These are phyloP conservation scores for Fusarium sp. DNA, from an alignment of 2,329 filamentous ascomycete genomes.

Conservation along the genomic window DNA sequence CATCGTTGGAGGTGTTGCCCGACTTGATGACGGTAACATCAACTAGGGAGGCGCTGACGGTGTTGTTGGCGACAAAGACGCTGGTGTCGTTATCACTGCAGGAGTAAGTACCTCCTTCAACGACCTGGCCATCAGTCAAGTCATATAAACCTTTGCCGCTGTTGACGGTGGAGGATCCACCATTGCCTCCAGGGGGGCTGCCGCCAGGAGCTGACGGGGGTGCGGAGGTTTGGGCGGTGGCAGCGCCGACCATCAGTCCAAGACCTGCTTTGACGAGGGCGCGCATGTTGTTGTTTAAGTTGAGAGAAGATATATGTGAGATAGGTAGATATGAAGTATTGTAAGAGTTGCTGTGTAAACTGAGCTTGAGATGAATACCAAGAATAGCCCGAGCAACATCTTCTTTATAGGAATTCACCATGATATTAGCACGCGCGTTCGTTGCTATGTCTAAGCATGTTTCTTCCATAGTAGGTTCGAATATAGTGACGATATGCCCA, in stretches of 20 bases:
- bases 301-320: background rate
- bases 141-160: constrained; percentile 23
- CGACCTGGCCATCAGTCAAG: constrained; percentile 5
- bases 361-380: background rate
- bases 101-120: constrained; percentile 16
- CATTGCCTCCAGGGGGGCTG: background rate
- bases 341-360: background rate
- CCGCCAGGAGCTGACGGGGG: background rate
- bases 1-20: constrained; percentile 17
- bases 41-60: constrained; percentile 12
- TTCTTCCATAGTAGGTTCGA: background rate
- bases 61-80: constrained; percentile 25
- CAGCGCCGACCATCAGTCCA: constrained; percentile 7
- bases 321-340: background rate
- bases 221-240: background rate
- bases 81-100: constrained; percentile 9
- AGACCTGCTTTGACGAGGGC: constrained; percentile 5
- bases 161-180: constrained; percentile 4
- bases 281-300: constrained; percentile 1
- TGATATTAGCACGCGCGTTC: background rate
- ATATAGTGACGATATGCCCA: background rate
- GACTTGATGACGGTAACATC: constrained; percentile 16
- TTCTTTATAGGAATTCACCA: background rate
- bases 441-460: background rate
- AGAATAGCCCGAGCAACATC: background rate